Evolutionary conservation across 768 basidiomycete genomes (phyloP).

Genomic region (Collybiopsis luxurians): DNA sequence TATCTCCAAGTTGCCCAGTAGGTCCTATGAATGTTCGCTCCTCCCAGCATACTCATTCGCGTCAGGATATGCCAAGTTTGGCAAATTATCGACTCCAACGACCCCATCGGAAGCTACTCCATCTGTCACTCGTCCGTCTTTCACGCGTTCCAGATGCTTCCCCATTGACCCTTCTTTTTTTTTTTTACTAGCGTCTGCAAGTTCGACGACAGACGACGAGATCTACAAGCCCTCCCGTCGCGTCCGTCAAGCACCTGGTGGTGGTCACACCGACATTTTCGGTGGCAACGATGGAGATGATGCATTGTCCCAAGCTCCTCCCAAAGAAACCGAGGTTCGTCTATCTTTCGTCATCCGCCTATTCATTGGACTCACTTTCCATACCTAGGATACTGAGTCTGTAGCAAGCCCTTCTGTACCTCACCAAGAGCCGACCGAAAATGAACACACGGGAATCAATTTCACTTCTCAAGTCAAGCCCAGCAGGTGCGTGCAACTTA

Average conservation of each 20-base stretch:
- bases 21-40: conserved; percentile 16
- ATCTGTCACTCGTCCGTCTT: conserved; percentile 5
- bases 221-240: conserved; percentile 56
- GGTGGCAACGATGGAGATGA: conserved; percentile 44
- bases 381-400: neutral
- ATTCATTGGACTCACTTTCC: neutral
- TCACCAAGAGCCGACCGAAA: conserved; percentile 13
- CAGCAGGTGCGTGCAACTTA: conserved; percentile 37
- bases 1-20: conserved; percentile 75
- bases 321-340: conserved; percentile 17
- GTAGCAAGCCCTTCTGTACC: neutral
- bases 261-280: conserved; percentile 51
- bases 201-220: conserved; percentile 9
- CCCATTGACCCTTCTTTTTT: no score
- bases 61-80: conserved; percentile 70
- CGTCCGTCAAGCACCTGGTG: conserved; percentile 53
- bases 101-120: conserved; percentile 10
- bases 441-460: conserved; percentile 30
- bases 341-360: conserved; percentile 1
- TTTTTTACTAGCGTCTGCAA: neutral
- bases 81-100: conserved; percentile 35
- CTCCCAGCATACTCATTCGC: neutral
- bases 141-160: no score
- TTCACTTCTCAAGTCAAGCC: conserved; percentile 42
- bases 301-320: conserved; percentile 58